Evolutionary conservation across 1,139 yeast species (phyloP).

Genomic region (Pichia sp.): DNA sequence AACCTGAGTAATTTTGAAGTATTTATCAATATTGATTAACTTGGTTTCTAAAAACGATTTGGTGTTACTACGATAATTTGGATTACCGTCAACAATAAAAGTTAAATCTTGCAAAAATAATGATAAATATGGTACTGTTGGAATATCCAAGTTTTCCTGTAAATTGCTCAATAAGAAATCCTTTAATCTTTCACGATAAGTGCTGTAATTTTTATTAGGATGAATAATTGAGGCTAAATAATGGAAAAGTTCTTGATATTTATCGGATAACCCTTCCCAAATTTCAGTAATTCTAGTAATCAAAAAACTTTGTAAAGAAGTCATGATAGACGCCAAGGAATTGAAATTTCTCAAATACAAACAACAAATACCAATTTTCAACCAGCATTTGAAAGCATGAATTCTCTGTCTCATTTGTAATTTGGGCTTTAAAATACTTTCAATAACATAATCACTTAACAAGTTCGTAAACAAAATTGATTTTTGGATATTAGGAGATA

Average conservation of each 20-base stretch:
- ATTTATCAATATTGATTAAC: constrained; percentile 77
- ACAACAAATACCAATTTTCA: constrained; percentile 78
- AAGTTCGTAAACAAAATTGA: constrained; percentile 73
- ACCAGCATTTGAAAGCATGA: constrained; percentile 69
- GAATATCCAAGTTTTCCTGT: constrained; percentile 48
- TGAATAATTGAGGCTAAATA: constrained; percentile 67
- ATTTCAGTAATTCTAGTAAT: constrained; percentile 60
- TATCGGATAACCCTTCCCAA: constrained; percentile 63
- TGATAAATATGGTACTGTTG: constrained; percentile 83
- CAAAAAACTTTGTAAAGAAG: constrained; percentile 77
- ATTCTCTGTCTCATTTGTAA: constrained; percentile 44
- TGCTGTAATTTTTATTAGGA: constrained; percentile 77
- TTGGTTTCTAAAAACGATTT: constrained; percentile 46
- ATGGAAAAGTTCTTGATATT: constrained; percentile 59
- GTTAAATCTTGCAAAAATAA: constrained; percentile 82
- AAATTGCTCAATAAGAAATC: constrained; percentile 43
- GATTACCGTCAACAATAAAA: constrained; percentile 82
- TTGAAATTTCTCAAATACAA: constrained; percentile 76
- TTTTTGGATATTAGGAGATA: constrained; percentile 69
- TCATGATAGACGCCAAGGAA: constrained; percentile 78
- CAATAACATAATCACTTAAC: constrained; percentile 76
- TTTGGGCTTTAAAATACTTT: constrained; percentile 59
- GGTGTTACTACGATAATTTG: constrained; percentile 57
- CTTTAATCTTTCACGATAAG: constrained; percentile 64
- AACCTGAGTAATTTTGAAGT: constrained; percentile 64